These are phyloP conservation scores for Pseudogymnoascus sp. DNA, from an alignment of 2,329 filamentous ascomycete species.

Conservation along the genomic window DNA sequence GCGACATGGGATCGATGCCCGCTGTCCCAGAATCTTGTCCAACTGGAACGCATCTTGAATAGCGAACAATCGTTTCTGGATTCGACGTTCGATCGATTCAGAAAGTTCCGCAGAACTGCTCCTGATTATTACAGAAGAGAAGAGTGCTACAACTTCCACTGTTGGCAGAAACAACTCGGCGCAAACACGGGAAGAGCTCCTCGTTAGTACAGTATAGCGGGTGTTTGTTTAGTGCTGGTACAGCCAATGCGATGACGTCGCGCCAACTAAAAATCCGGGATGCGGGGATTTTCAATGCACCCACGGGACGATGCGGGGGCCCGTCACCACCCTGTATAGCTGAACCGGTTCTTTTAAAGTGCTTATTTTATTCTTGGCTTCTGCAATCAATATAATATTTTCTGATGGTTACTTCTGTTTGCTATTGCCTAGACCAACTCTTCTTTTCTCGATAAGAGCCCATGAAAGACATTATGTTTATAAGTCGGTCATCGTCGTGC, in stretches of 20 bases:
- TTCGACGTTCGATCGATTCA: background rate
- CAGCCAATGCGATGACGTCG: slow-evolving; percentile 4
- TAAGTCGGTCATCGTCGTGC: slow-evolving; percentile 5
- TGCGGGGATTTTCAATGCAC: background rate
- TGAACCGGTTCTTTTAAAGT: background rate
- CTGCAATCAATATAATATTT: background rate
- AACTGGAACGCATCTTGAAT: background rate
- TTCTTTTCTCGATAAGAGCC: background rate
- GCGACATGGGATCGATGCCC: slow-evolving; percentile 6
- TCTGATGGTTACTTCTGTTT: background rate
- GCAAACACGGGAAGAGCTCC: background rate
- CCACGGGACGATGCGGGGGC: background rate
- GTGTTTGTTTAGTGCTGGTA: background rate
- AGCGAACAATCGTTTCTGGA: background rate
- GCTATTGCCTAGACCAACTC: background rate
- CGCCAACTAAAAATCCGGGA: background rate
- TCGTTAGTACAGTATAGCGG: background rate
- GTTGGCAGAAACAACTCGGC: background rate
- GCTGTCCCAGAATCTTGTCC: background rate
- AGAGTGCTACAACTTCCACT: background rate
- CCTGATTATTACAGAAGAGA: background rate
- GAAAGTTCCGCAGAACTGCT: background rate
- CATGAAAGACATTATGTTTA: slow-evolving; percentile 5
- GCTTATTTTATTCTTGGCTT: slow-evolving; percentile 8
- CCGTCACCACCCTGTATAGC: background rate